phyloP scores from a whole-genome alignment of 306 rosid genomes.

The Neltuma alba region DNA sequence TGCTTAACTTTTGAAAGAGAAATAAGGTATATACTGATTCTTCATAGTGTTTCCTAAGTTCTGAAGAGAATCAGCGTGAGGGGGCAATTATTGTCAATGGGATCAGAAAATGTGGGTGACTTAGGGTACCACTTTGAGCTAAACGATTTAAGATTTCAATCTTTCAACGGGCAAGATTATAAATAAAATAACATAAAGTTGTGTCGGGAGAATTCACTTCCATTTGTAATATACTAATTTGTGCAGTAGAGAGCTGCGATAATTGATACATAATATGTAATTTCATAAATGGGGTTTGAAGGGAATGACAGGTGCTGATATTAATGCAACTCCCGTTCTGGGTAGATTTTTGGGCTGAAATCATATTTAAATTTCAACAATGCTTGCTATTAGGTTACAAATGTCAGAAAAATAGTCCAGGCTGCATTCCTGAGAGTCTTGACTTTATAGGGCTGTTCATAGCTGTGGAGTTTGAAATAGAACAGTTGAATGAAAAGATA shows the following conservation, averaged over 20 bases:
- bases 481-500: neutral
- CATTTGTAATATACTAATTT: neutral
- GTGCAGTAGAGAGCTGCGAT: neutral
- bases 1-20: neutral
- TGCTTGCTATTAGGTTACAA: neutral
- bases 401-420: neutral
- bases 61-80: neutral
- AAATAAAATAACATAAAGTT: neutral
- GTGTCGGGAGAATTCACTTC: neutral
- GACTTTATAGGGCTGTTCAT: neutral
- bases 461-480: neutral
- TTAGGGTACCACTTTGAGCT: neutral
- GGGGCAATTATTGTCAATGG: neutral
- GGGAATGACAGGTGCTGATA: neutral
- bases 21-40: constrained; percentile 7
- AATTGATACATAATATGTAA: neutral
- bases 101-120: neutral
- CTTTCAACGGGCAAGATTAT: neutral
- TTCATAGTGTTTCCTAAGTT: neutral
- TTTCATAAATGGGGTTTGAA: neutral
- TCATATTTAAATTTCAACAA: neutral
- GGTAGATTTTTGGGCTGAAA: neutral
- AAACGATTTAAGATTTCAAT: neutral
- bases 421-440: neutral
- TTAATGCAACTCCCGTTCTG: neutral